Evolutionary conservation across 371 early-diverging fungal genomes (phyloP).

Genomic region (Rhizopus stolonifer): DNA sequence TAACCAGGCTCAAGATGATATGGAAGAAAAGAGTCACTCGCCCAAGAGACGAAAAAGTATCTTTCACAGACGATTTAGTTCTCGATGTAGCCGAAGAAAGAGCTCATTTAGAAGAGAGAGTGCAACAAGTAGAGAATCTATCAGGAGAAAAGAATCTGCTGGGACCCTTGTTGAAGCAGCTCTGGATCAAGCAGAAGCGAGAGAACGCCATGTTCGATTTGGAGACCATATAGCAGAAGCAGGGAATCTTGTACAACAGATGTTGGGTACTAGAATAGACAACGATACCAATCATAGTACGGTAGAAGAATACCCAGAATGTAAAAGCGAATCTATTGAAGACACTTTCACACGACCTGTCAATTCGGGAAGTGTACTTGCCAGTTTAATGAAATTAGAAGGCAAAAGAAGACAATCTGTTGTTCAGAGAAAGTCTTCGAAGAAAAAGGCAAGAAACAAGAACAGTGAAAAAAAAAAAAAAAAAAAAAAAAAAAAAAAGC

Average conservation of each 20-base stretch:
- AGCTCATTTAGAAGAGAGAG: neutral
- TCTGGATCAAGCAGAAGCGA: constrained; percentile 40
- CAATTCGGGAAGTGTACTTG: constrained; percentile 34
- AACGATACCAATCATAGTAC: neutral
- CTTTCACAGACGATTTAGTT: neutral
- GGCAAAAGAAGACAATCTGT: constrained; percentile 19
- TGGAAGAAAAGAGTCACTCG: no score
- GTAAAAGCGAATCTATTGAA: neutral
- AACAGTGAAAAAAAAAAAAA: constrained; percentile 19
- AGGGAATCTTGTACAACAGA: constrained; percentile 39
- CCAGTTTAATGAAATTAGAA: constrained; percentile 46
- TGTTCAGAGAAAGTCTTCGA: constrained; percentile 10
- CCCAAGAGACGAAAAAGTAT: no score
- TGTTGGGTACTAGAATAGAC: constrained; percentile 28
- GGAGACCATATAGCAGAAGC: constrained; percentile 49
- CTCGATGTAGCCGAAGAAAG: neutral
- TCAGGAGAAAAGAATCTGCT: neutral
- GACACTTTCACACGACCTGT: constrained; percentile 1
- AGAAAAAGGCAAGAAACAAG: constrained; percentile 9
- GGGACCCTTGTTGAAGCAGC: constrained; percentile 44
- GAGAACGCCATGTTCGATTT: constrained; percentile 47
- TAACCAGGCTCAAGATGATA: neutral
- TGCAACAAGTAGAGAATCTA: neutral
- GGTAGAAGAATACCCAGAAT: constrained; percentile 7
- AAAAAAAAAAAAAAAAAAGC: constrained; percentile 8